phyloP scores from a whole-genome alignment of 1,284 basidiomycete species.

The Rhodotorula sp. region DNA sequence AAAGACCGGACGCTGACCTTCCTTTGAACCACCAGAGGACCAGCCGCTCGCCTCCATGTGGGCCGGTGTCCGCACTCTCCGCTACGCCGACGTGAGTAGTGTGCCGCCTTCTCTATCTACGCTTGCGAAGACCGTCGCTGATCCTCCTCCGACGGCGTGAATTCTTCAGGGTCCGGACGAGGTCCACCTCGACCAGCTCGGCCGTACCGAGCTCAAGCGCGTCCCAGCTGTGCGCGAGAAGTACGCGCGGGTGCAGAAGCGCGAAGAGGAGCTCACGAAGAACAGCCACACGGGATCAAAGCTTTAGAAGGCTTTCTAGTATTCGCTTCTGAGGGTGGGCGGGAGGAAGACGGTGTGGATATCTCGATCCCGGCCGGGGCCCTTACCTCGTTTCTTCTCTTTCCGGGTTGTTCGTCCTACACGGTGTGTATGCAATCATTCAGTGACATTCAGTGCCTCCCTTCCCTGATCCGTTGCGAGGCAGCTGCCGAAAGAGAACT shows the following conservation, averaged over 20 bases:
- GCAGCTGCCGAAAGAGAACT: too few species aligned
- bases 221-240: slow-evolving; percentile 11
- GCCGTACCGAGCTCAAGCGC: slow-evolving; percentile 30
- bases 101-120: too few species aligned
- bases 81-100: slow-evolving; percentile 70
- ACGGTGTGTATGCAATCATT: slow-evolving; percentile 1
- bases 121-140: not conserved
- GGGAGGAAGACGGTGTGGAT: too few species aligned
- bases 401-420: not conserved
- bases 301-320: not conserved
- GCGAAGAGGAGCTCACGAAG: slow-evolving; percentile 18
- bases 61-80: slow-evolving; percentile 78
- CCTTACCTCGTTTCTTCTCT: not conserved
- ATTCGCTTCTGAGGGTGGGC: not conserved
- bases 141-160: not conserved
- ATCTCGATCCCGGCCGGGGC: too few species aligned
- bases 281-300: not conserved
- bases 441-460: not conserved
- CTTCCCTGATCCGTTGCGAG: not conserved
- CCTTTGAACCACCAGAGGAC: slow-evolving; percentile 57
- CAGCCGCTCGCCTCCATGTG: slow-evolving; percentile 74
- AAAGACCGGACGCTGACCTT: not conserved
- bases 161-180: slow-evolving; percentile 21
- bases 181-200: slow-evolving; percentile 32
- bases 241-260: slow-evolving; percentile 12